Evolutionary conservation across 2,329 filamentous ascomycete genomes (phyloP).

Genomic region (Blastomyces percursus): DNA sequence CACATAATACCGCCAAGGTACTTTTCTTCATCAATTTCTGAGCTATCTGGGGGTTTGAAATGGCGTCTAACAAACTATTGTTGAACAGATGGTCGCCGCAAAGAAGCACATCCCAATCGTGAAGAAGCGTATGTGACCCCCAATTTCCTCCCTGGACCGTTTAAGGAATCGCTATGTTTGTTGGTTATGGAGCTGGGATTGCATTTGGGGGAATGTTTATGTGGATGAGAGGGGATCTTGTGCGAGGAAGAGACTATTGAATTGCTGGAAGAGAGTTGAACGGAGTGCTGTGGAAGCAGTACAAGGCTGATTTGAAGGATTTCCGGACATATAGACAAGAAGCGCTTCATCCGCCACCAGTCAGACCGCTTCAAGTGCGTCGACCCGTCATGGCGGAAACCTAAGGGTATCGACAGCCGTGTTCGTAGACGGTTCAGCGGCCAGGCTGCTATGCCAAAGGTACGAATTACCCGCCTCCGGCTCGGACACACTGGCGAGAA

Average conservation of each 20-base stretch:
- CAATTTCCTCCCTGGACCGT: slow-evolving; percentile 7
- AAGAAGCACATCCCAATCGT: slow-evolving; percentile 99
- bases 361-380: slow-evolving; percentile 93
- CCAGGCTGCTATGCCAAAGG: slow-evolving; percentile 93
- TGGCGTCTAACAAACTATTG: slow-evolving; percentile 2
- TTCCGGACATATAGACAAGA: slow-evolving; percentile 54
- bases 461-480: slow-evolving; percentile 41
- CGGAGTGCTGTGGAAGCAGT: background rate
- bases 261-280: background rate
- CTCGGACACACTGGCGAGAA: background rate
- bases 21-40: slow-evolving; percentile 15
- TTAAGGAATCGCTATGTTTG: background rate
- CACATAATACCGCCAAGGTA: slow-evolving; percentile 37
- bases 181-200: background rate
- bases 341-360: slow-evolving; percentile 96
- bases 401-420: slow-evolving; percentile 99
- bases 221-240: background rate
- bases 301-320: slow-evolving; percentile 22
- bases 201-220: background rate
- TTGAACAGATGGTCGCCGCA: slow-evolving; percentile 82
- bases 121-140: slow-evolving; percentile 87
- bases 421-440: slow-evolving; percentile 97
- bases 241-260: background rate
- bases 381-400: slow-evolving; percentile 89
- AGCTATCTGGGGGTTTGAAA: background rate